These are phyloP conservation scores for Periconia macrospinosa DNA, from an alignment of 2,329 filamentous ascomycete species.

Conservation along the genomic window DNA sequence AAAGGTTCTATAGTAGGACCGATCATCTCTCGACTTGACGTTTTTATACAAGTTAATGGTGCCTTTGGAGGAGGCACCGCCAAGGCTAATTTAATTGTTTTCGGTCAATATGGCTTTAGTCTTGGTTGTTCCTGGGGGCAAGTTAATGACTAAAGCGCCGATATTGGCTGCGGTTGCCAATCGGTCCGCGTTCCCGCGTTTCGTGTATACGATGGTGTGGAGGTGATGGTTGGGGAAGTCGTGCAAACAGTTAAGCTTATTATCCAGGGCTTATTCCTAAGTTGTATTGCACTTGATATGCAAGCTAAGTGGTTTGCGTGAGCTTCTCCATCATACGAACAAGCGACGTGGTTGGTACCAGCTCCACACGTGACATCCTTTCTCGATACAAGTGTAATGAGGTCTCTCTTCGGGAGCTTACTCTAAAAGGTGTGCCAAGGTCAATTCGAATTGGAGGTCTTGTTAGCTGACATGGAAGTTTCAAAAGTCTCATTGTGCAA, in stretches of 20 bases:
- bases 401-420: too few relatives aligned
- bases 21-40: constrained; percentile 8
- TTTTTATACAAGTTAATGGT: constrained; percentile 10
- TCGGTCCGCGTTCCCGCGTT: neutral
- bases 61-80: neutral
- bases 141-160: constrained; percentile 6
- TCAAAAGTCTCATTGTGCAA: too few relatives aligned
- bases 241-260: neutral
- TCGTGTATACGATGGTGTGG: neutral
- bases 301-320: neutral
- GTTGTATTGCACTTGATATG: neutral
- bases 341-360: neutral
- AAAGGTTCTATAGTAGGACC: constrained; percentile 24
- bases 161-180: constrained; percentile 7
- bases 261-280: neutral
- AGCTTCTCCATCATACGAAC: neutral
- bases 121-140: constrained; percentile 7
- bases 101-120: constrained; percentile 10
- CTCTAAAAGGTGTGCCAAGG: too few relatives aligned
- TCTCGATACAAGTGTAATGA: too few relatives aligned
- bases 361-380: neutral
- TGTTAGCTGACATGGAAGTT: too few relatives aligned
- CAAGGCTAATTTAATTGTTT: constrained; percentile 12
- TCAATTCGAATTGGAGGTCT: too few relatives aligned
- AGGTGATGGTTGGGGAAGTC: neutral